Conservation (phyloP, 1,139 yeast species). For the Hansenula lynferdii region DNA sequence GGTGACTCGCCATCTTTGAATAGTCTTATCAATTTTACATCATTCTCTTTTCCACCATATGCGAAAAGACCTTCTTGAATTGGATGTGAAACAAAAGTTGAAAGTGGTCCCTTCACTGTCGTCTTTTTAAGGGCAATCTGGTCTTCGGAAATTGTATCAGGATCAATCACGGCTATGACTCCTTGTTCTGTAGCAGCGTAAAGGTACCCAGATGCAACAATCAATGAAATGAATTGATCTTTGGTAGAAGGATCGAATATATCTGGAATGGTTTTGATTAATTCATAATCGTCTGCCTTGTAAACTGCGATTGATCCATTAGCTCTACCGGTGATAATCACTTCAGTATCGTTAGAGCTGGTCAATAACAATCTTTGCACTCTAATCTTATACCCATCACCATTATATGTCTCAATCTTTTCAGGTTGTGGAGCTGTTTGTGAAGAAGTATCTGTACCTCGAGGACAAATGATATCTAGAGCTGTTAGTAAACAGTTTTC, state of each 20-base stretch:
- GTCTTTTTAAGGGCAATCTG: constrained; percentile 16
- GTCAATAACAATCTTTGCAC: constrained; percentile 19
- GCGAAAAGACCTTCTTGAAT: constrained; percentile 47
- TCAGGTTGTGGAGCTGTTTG: constrained; percentile 54
- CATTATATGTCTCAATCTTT: constrained; percentile 36
- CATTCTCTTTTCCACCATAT: constrained; percentile 72
- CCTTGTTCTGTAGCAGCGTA: constrained; percentile 45
- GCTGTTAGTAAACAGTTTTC: too few species aligned
- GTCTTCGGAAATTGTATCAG: constrained; percentile 14
- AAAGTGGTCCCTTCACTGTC: constrained; percentile 37
- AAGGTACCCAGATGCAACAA: constrained; percentile 15
- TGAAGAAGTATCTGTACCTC: constrained; percentile 68
- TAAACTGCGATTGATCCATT: constrained; percentile 25
- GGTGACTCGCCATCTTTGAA: constrained; percentile 22
- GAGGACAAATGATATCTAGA: constrained; percentile 46
- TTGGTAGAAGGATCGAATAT: constrained; percentile 10
- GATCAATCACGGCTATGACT: constrained; percentile 36
- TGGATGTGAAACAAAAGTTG: constrained; percentile 43
- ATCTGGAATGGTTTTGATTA: constrained; percentile 31
- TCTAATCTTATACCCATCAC: constrained; percentile 28
- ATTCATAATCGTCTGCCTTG: constrained; percentile 11
- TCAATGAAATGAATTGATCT: constrained; percentile 16
- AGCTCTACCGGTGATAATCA: constrained; percentile 24
- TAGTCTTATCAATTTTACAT: constrained; percentile 47
- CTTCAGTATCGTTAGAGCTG: constrained; percentile 17